Base-by-base conservation (phyloP, 805 yeast genomes). In the Limtongia smithiae region DNA sequence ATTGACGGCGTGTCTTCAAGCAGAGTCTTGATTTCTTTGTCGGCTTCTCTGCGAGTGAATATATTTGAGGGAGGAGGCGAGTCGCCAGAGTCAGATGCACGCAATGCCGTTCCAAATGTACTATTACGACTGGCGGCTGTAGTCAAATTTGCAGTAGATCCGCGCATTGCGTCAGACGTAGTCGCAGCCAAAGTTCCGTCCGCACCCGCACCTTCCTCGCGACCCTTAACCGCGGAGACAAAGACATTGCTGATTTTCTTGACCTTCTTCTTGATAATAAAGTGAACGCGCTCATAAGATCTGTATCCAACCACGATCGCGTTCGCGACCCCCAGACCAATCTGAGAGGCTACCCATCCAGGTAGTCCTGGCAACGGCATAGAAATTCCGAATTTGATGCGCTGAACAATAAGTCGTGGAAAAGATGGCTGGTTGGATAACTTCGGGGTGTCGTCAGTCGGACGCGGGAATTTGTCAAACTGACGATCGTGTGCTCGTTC, bases 281-380 rank as follows among this genome's bases (percentile, higher is more conserved):
- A 46, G 18, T 52, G 57, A 28, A 51, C 22, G 17, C 57, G 27
- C 39, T 51, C 57, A 33, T 52, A 52, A 20, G 51, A 38, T 20
- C 57, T 32, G 34, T 52, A 52, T 18, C 57, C 55, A 14, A 52
- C 33, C 30, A 45, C 36, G 36, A 52, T 15, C 33, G 57, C 48
- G 22, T 50, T 52, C 12, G 55, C 55, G 15, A 52, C 45, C 14
- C 57, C 57, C 38, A 52, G 42, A 9, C 57, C 57, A 22, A 52
- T 42, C 38, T 51, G 57, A 8, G 57, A 41, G 6, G 57, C 57
- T 7, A 46, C 35, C 57, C 57, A 52, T 6, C 44, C 40, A 2
- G 57, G 57, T 25, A 52, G 17, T 17, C 21, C 27, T 21, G 56
- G 56, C 8, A 41, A 9, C 22, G 57, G 57, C 55, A 52, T 51